phyloP scores from a whole-genome alignment of 1,139 yeast genomes.

The Starmera stellimalicola region DNA sequence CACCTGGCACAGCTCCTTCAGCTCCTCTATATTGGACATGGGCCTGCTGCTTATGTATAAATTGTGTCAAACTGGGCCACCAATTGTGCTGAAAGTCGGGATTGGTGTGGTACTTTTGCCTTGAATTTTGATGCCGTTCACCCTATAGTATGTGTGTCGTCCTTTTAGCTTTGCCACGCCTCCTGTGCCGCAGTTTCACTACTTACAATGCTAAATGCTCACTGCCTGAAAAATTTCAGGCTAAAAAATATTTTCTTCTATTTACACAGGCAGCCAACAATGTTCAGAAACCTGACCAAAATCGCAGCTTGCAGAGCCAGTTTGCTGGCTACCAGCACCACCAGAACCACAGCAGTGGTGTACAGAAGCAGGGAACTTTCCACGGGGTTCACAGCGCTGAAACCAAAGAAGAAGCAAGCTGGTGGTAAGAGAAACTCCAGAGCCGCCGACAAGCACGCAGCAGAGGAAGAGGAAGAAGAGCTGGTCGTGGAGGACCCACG shows the following conservation, averaged over 20 bases:
- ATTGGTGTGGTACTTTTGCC: background rate
- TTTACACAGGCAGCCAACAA: background rate
- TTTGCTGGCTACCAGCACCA: too few species aligned
- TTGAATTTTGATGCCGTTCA: too few species aligned
- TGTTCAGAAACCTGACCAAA: background rate
- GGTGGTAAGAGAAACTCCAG: constrained; percentile 1
- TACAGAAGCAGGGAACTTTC: constrained; percentile 6
- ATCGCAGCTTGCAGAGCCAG: background rate
- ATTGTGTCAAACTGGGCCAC: background rate
- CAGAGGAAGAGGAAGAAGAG: constrained; percentile 11
- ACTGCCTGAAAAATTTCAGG: background rate
- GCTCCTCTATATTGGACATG: background rate
- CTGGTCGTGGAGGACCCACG: constrained; percentile 23
- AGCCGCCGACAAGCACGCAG: constrained; percentile 5
- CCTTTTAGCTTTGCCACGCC: too few species aligned
- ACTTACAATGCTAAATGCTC: too few species aligned
- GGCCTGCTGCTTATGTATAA: too few species aligned
- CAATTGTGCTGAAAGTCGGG: too few species aligned
- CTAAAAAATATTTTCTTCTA: too few species aligned
- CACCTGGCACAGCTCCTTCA: constrained; percentile 32
- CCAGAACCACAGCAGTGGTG: constrained; percentile 1
- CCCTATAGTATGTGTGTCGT: too few species aligned
- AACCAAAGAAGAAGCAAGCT: constrained; percentile 1
- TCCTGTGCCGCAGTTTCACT: too few species aligned
- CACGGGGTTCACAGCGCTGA: background rate